phyloP scores from a whole-genome alignment of 116 monocot genomes.

The Phalaenopsis hybrid region DNA sequence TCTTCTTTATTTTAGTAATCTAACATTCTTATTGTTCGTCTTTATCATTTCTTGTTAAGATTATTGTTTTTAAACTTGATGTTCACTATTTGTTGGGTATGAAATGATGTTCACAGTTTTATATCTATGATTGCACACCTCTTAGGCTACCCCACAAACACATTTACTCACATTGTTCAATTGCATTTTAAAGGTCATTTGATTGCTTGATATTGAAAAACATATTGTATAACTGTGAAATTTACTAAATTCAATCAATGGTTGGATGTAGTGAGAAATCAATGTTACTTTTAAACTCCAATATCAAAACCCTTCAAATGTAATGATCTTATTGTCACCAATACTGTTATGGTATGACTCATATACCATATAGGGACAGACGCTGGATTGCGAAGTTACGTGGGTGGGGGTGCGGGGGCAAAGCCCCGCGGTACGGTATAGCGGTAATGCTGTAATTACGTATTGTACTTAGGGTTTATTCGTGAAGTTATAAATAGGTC shows the following conservation, averaged over 20 bases:
- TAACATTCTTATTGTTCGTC: not conserved
- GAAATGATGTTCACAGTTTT: not conserved
- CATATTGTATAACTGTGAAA: not conserved
- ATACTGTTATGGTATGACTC: too few species aligned
- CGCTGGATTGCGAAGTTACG: too few species aligned
- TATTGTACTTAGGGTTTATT: too few species aligned
- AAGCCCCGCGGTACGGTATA: too few species aligned
- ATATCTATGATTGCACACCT: not conserved
- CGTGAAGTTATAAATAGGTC: too few species aligned
- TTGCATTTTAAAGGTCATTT: too few species aligned
- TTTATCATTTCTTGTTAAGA: not conserved
- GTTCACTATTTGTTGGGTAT: not conserved
- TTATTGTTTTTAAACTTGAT: not conserved
- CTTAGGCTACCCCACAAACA: too few species aligned
- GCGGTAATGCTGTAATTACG: too few species aligned
- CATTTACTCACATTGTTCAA: too few species aligned
- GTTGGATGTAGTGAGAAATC: not conserved
- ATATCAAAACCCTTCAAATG: not conserved
- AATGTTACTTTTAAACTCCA: not conserved
- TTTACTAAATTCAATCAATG: not conserved
- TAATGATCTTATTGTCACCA: not conserved
- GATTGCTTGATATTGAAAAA: not conserved
- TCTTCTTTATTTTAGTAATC: not conserved
- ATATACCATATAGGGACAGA: too few species aligned
- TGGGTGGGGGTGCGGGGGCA: too few species aligned